These are phyloP conservation scores for Vairimorpha necatrix DNA, from an alignment of 371 early-diverging fungal genomes.

Conservation along the genomic window DNA sequence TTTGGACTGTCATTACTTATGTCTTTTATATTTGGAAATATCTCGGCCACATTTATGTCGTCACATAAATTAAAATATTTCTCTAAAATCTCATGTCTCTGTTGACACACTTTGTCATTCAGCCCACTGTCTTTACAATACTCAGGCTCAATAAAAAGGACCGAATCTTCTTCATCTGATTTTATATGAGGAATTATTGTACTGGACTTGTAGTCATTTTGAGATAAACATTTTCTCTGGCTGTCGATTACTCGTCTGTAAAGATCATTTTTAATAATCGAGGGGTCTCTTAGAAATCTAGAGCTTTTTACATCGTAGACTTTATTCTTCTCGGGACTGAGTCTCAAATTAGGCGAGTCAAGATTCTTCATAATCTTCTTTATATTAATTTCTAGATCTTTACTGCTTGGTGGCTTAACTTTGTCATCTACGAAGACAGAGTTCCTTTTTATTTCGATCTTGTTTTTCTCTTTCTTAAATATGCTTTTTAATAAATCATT, in stretches of 20 bases:
- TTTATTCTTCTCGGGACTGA: neutral
- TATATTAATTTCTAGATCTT: neutral
- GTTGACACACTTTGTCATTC: constrained; percentile 21
- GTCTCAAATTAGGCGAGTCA: neutral
- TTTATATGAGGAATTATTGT: constrained; percentile 35
- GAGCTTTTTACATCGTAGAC: constrained; percentile 6
- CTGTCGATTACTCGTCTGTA: constrained; percentile 32
- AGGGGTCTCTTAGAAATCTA: neutral
- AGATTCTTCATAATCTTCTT: neutral
- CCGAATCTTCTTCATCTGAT: constrained; percentile 18
- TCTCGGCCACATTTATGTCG: constrained; percentile 29
- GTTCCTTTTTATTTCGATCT: neutral
- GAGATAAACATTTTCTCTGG: constrained; percentile 11
- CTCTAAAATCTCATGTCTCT: constrained; percentile 31
- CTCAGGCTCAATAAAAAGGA: constrained; percentile 14
- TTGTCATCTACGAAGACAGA: neutral
- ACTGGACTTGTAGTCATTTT: constrained; percentile 18
- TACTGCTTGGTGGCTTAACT: neutral
- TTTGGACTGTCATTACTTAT: constrained; percentile 48
- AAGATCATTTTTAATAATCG: constrained; percentile 3
- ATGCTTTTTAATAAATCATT: neutral
- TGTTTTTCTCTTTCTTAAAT: neutral
- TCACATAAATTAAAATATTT: constrained; percentile 31
- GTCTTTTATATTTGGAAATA: constrained; percentile 44
- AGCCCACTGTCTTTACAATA: constrained; percentile 33